These are phyloP conservation scores for Galerina marginata DNA, from an alignment of 768 basidiomycete genomes.

Conservation along the genomic window DNA sequence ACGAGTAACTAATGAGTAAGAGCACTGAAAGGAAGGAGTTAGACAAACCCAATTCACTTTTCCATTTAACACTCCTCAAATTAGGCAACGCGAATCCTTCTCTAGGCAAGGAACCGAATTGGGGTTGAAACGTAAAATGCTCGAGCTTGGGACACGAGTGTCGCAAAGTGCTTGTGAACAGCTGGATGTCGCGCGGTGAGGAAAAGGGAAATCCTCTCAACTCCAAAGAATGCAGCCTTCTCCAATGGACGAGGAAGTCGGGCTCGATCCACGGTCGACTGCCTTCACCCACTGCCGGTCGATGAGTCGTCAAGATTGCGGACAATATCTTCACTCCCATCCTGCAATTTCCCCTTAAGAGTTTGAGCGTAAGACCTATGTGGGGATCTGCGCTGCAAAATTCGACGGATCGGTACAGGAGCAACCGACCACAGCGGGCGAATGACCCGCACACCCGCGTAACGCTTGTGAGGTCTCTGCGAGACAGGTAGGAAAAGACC, in stretches of 20 bases:
- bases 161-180: conserved; percentile 8
- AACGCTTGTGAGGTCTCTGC: conserved; percentile 10
- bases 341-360: conserved; percentile 4
- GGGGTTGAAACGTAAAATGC: conserved; percentile 12
- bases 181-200: neutral
- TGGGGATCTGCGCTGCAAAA: conserved; percentile 15
- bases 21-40: neutral
- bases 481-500: conserved; percentile 14
- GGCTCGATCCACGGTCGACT: conserved; percentile 13
- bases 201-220: conserved; percentile 19
- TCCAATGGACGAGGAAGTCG: conserved; percentile 11
- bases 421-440: conserved; percentile 3
- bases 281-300: neutral
- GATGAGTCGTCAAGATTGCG: conserved; percentile 11
- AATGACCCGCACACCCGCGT: conserved; percentile 16
- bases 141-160: conserved; percentile 8
- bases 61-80: conserved; percentile 14
- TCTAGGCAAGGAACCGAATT: conserved; percentile 1
- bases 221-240: conserved; percentile 14
- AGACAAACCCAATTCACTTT: conserved; percentile 18
- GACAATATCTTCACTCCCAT: conserved; percentile 12
- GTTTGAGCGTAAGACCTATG: conserved; percentile 8
- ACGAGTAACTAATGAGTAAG: neutral
- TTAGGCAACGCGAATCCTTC: conserved; percentile 10
- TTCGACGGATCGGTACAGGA: conserved; percentile 17